These are phyloP conservation scores for Naegleria fowleri DNA, from an alignment of 208 protist species.

Conservation along the genomic window DNA sequence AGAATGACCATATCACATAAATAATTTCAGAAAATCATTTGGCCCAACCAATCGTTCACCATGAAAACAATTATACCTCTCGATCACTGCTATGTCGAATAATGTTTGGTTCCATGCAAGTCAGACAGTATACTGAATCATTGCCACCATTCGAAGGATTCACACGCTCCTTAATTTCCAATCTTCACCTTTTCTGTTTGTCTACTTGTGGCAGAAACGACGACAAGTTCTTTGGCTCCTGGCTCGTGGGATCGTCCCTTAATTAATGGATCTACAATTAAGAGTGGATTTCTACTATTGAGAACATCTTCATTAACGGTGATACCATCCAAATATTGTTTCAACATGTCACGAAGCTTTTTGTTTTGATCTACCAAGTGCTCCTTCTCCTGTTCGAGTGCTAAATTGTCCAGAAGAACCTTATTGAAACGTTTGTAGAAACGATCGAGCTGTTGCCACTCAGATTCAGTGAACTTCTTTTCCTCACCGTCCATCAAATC, in stretches of 20 bases:
- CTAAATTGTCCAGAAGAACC: constrained; percentile 83
- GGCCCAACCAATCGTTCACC: too few species aligned
- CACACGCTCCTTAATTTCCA: neutral
- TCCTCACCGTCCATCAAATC: neutral
- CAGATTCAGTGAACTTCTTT: constrained; percentile 21
- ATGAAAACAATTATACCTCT: too few species aligned
- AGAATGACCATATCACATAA: too few species aligned
- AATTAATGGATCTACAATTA: constrained; percentile 32
- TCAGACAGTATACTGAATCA: too few species aligned
- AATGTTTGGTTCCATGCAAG: too few species aligned
- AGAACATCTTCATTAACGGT: constrained; percentile 80
- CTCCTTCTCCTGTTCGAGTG: constrained; percentile 75
- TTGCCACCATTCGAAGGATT: too few species aligned
- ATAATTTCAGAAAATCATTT: too few species aligned
- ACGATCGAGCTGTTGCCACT: constrained; percentile 79
- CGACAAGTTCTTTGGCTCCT: neutral
- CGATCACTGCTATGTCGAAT: too few species aligned
- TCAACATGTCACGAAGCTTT: constrained; percentile 73
- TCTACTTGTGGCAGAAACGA: neutral
- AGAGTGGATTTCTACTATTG: constrained; percentile 41
- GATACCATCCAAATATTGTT: constrained; percentile 89
- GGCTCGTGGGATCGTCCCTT: neutral
- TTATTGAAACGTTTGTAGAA: constrained; percentile 92
- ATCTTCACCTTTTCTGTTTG: neutral
- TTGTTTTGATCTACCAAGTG: constrained; percentile 78